A percentile compares a stretch with the other conserved stretches of the same genome.
Evolutionary conservation across 2,329 filamentous ascomycete species (phyloP).

Genomic region (Talaromyces sp.): DNA sequence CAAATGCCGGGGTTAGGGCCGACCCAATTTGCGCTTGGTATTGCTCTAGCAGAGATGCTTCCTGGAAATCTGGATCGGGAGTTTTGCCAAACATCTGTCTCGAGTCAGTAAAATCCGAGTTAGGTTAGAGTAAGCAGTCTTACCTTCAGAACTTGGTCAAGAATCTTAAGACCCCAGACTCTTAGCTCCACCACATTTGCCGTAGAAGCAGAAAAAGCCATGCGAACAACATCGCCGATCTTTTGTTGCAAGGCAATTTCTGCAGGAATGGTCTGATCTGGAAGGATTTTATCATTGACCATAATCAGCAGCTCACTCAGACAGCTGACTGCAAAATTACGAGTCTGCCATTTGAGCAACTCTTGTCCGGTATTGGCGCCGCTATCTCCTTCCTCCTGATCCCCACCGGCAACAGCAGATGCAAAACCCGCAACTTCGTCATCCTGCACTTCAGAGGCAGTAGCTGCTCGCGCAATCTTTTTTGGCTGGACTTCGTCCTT

Average conservation of each 20-base stretch:
- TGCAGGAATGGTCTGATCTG: constrained; percentile 73
- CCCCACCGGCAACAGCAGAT: constrained; percentile 61
- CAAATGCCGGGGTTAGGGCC: constrained; percentile 91
- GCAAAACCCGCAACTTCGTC: constrained; percentile 97
- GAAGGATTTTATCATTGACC: constrained; percentile 72
- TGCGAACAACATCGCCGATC: constrained; percentile 88
- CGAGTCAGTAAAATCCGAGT: not conserved
- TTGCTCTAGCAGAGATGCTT: constrained; percentile 92
- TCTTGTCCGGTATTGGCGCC: constrained; percentile 67
- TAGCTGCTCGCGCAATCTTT: constrained; percentile 38
- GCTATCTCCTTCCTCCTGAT: constrained; percentile 54
- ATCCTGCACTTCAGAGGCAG: constrained; percentile 78
- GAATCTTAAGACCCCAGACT: constrained; percentile 87
- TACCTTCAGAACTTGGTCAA: constrained; percentile 81
- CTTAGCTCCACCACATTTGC: constrained; percentile 86
- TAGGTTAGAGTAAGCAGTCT: not conserved
- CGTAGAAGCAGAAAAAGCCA: constrained; percentile 96
- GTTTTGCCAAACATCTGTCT: constrained; percentile 81
- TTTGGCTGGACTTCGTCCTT: constrained; percentile 45
- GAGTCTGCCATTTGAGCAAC: constrained; percentile 89
- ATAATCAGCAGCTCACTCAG: constrained; percentile 77
- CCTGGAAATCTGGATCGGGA: constrained; percentile 94
- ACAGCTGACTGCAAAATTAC: constrained; percentile 88
- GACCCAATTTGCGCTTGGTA: constrained; percentile 99
- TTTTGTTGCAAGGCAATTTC: constrained; percentile 75